Conservation (phyloP, 768 basidiomycete genomes). For the Lactarius indigo region DNA sequence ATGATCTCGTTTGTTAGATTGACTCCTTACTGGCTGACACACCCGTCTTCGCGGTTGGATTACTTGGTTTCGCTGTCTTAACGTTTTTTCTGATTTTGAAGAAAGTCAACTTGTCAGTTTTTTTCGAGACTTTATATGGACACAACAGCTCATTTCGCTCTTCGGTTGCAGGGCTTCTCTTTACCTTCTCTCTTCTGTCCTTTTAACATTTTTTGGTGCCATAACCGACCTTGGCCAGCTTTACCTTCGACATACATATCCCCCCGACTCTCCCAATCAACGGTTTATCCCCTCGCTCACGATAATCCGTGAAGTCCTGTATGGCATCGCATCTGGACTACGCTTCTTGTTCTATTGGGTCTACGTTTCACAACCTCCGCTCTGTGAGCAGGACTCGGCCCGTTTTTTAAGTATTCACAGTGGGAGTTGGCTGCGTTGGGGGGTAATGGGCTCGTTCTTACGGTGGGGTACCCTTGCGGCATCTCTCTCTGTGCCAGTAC, state of each 20-base stretch:
- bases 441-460: conserved; percentile 48
- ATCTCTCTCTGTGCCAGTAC: conserved; percentile 44
- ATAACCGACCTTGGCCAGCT: conserved; percentile 60
- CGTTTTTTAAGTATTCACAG: conserved; percentile 36
- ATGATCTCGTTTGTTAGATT: conserved; percentile 16
- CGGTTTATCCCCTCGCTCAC: conserved; percentile 39
- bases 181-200: conserved; percentile 53
- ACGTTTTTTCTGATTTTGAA: conserved; percentile 30
- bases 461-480: conserved; percentile 49
- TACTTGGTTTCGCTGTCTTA: conserved; percentile 31
- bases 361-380: conserved; percentile 57
- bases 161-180: conserved; percentile 35
- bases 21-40: conserved; percentile 29
- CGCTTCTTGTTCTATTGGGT: conserved; percentile 69
- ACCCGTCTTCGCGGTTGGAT: conserved; percentile 31
- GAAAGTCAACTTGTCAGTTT: conserved; percentile 24
- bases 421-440: conserved; percentile 66
- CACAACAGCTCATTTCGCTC: not conserved
- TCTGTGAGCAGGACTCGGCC: conserved; percentile 35
- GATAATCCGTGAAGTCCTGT: conserved; percentile 54
- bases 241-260: conserved; percentile 34
- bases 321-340: conserved; percentile 54
- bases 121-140: not conserved
- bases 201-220: conserved; percentile 59
- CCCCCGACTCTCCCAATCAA: conserved; percentile 18